Evolutionary conservation across 2,329 filamentous ascomycete genomes (phyloP).

Genomic region (Epichloe coenophiala): DNA sequence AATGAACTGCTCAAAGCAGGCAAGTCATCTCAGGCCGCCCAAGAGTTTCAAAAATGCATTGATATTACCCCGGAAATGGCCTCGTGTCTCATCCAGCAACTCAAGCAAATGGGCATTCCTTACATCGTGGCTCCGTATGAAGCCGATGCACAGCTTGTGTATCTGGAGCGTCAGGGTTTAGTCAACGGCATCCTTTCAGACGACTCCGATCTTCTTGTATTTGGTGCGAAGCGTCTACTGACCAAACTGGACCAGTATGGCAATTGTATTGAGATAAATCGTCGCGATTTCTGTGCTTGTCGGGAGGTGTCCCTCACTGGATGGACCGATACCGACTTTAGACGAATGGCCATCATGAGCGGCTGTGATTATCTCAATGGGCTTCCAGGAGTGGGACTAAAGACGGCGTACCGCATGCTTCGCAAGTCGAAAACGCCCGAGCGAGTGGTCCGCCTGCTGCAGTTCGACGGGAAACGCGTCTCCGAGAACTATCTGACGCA

Average conservation of each 20-base stretch:
- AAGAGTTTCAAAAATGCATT: slow-evolving; percentile 86
- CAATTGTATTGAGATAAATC: slow-evolving; percentile 82
- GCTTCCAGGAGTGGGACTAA: slow-evolving; percentile 75
- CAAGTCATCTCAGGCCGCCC: slow-evolving; percentile 64
- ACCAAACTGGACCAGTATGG: slow-evolving; percentile 94
- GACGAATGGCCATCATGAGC: slow-evolving; percentile 90
- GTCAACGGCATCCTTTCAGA: slow-evolving; percentile 86
- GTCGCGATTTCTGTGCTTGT: slow-evolving; percentile 76
- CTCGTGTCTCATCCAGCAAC: slow-evolving; percentile 74
- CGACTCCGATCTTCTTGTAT: slow-evolving; percentile 91
- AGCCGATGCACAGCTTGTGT: slow-evolving; percentile 92
- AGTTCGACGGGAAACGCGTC: slow-evolving; percentile 81
- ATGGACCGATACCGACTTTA: slow-evolving; percentile 85
- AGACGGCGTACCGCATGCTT: slow-evolving; percentile 83
- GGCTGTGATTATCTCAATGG: slow-evolving; percentile 91
- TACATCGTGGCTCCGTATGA: slow-evolving; percentile 96
- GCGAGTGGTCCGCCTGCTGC: slow-evolving; percentile 64
- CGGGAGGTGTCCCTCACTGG: slow-evolving; percentile 80
- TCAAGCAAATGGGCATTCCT: slow-evolving; percentile 65
- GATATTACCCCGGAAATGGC: slow-evolving; percentile 97
- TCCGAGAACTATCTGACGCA: slow-evolving; percentile 68
- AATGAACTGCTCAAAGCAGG: slow-evolving; percentile 71
- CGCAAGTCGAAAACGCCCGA: slow-evolving; percentile 84
- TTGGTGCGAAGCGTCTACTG: slow-evolving; percentile 77
- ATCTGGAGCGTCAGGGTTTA: slow-evolving; percentile 74